Conservation (phyloP, 2,329 filamentous ascomycete species). For the Fusarium napiforme region DNA sequence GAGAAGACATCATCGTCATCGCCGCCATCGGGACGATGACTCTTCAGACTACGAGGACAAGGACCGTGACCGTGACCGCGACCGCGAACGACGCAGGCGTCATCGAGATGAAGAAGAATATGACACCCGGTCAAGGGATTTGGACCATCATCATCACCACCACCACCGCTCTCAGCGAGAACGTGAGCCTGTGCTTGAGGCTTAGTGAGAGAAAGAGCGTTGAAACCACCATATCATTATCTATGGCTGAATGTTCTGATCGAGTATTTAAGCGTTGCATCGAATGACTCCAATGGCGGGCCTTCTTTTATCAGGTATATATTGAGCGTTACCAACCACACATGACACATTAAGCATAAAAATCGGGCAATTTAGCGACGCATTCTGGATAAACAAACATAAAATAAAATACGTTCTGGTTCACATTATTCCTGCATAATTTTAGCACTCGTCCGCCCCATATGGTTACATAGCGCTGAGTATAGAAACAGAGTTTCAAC, state of each 20-base stretch:
- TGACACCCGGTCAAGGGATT: constrained; percentile 44
- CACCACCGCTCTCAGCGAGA: constrained; percentile 50
- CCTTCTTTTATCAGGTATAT: constrained; percentile 9
- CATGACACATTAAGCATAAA: constrained; percentile 27
- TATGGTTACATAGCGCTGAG: not conserved
- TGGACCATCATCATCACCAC: constrained; percentile 50
- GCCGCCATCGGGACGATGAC: constrained; percentile 42
- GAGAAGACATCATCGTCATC: constrained; percentile 39
- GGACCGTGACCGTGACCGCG: constrained; percentile 50
- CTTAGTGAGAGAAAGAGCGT: constrained; percentile 2
- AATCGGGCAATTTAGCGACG: constrained; percentile 28
- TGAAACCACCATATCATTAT: not conserved
- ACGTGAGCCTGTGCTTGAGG: constrained; percentile 42
- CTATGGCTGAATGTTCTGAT: not conserved
- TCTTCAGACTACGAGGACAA: constrained; percentile 48
- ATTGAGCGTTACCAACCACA: constrained; percentile 12
- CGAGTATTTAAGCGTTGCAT: constrained; percentile 24
- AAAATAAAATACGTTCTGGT: constrained; percentile 23
- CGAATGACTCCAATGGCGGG: constrained; percentile 9
- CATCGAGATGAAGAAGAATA: constrained; percentile 46
- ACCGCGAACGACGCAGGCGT: constrained; percentile 50
- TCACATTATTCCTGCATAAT: not conserved
- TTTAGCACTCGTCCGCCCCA: not conserved
- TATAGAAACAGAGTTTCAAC: not conserved
- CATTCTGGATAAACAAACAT: constrained; percentile 24